Base-by-base conservation (phyloP, 352 stramenopile species). In the Phytophthora kernoviae region DNA sequence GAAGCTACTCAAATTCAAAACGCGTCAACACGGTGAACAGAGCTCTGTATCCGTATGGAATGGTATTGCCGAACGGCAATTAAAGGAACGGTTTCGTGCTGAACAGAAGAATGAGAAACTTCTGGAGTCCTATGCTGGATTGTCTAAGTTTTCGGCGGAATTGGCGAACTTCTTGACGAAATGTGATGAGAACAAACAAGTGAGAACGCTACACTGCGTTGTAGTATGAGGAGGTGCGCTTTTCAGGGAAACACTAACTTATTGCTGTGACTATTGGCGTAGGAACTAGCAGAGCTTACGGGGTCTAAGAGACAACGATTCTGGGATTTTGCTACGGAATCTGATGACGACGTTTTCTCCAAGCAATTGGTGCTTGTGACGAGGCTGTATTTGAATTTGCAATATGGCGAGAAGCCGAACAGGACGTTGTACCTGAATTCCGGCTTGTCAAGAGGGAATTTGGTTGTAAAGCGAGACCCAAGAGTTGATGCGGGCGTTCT, bases 101-200 rank as follows among this genome's bases (percentile, higher is more conserved):
- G 48, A 65, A n/a, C 17, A 49, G 15, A 56, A 73, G 51, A 63
- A 70, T 33, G 33, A 58, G 27, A 53, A 57, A 39, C 58, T 79
- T 6, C 30, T 48, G 1, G 12, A 17, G 2, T 43, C 18, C 1
- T n/a, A 55, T 11, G 20, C 17, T 26, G 14, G 41, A 21, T 4
- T 54, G 54, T 15, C 32, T 2, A 6, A 47, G 12, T 21, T 60
- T 15, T 54, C 53, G 12, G 33, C 24, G 21, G 37, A 58, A 33
- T 7, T 58, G 24, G 11, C 33, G 22, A 39, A 36, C 4, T 21
- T 43, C 12, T 17, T 20, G 15, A 15, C n/a, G 12, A 43, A 43
- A 20, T 43, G 21, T 14, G 12, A 43, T 14, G 12, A 43, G 4
- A 14, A 20, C n/a, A 8, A 43, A 20, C 12, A 43, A 4, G 15